Conservation (phyloP, 1,284 basidiomycete genomes). For the Pascua sp. region DNA sequence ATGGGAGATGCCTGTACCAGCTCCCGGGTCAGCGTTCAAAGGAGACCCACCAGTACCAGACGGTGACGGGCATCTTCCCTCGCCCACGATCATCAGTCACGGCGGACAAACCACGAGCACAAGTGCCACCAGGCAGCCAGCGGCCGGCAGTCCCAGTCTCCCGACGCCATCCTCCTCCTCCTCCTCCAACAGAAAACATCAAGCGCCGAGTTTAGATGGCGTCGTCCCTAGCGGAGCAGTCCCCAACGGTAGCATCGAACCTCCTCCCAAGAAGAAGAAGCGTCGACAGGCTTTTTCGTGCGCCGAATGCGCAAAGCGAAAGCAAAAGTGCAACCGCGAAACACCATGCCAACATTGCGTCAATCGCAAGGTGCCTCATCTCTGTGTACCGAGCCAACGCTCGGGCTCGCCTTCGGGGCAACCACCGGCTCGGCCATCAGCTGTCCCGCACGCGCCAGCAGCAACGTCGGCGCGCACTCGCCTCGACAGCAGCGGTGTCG, state of each 20-base stretch:
- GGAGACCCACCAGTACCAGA: too few species aligned
- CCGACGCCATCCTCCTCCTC: too few species aligned
- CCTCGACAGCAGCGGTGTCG: too few species aligned
- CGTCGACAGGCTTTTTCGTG: slow-evolving; percentile 40
- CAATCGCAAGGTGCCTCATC: slow-evolving; percentile 37
- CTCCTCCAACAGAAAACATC: not conserved
- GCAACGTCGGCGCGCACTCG: too few species aligned
- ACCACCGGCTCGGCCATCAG: too few species aligned
- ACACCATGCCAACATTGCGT: slow-evolving; percentile 46
- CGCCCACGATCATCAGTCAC: slow-evolving; percentile 12
- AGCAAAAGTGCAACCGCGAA: slow-evolving; percentile 46
- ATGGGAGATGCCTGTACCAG: too few species aligned
- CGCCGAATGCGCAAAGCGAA: slow-evolving; percentile 45
- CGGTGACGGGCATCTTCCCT: slow-evolving; percentile 10
- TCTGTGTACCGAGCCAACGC: slow-evolving; percentile 32
- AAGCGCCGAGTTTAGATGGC: not conserved
- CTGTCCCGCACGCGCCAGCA: too few species aligned
- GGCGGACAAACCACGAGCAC: not conserved
- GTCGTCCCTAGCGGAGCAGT: too few species aligned
- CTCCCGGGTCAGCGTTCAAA: too few species aligned
- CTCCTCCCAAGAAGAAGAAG: slow-evolving; percentile 43
- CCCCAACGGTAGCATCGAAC: too few species aligned
- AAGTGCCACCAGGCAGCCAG: too few species aligned
- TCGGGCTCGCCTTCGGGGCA: not conserved
- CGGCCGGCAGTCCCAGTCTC: too few species aligned